phyloP scores from a whole-genome alignment of 2,329 filamentous ascomycete species.

The Verticillium klebahnii region DNA sequence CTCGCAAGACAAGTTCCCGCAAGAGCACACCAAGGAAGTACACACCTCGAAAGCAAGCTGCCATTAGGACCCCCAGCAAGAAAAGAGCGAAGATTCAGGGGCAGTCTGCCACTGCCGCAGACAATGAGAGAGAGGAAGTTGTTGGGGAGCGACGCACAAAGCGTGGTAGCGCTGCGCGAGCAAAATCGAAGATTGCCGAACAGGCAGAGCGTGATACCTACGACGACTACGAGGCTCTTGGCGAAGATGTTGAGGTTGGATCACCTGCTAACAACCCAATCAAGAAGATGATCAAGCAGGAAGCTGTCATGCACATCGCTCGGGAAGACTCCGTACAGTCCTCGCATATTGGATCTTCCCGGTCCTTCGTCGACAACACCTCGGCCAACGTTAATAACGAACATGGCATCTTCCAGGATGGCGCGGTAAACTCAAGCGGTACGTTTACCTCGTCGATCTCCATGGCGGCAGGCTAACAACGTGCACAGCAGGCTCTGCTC shows the following conservation, averaged over 20 bases:
- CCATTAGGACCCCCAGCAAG: neutral
- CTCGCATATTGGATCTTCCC: neutral
- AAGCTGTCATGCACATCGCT: neutral
- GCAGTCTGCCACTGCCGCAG: neutral
- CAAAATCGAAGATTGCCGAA: neutral
- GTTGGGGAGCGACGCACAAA: neutral
- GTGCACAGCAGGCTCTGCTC: neutral
- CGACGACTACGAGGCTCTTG: neutral
- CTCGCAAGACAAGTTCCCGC: neutral
- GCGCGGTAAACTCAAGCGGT: neutral
- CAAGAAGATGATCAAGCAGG: neutral
- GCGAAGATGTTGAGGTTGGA: neutral
- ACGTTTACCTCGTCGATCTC: neutral
- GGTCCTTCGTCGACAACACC: neutral
- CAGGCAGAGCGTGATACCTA: neutral
- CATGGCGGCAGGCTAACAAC: neutral
- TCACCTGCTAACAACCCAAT: neutral
- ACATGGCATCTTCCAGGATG: constrained; percentile 3
- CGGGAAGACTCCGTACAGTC: neutral
- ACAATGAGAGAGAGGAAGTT: neutral
- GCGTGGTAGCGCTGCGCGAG: constrained; percentile 5
- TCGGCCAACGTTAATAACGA: neutral
- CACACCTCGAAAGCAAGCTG: neutral
- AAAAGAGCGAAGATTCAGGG: neutral
- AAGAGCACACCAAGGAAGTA: neutral